Evolutionary conservation across 2,329 filamentous ascomycete genomes (phyloP), one percentile per base, ranked within the genome.

Genomic region (Madurella fahalii): DNA sequence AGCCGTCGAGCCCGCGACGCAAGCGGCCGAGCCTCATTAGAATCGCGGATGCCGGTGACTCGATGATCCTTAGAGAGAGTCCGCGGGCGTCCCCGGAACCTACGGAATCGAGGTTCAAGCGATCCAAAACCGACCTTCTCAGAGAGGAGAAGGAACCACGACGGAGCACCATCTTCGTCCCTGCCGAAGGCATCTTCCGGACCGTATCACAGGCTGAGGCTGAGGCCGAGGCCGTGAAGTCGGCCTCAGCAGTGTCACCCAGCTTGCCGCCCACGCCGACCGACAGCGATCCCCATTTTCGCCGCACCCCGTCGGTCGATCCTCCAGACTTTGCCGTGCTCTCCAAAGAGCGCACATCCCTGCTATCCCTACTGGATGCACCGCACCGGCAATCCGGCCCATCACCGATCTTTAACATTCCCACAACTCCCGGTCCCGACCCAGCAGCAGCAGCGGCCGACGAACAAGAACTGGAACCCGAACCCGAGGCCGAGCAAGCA

Each of bases 101-200:
- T 5, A 44, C 54, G n/a, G 52, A 51, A 44, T 58, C 67, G 63
- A 71, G 67, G 69, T 68, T 67, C 51, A 68, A 53, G 65, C 73
- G 63, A 63, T 72, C 62, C 62, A 74, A 67, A 53, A 68, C 61
- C 16, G 62, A 63, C 30, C 65, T 61, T 48, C 57, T 63, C 17
- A 65, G 63, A 46, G 60, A 63, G 40, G 46, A 63, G 58, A 56
- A 65, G 50, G 75, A 68, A 62, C 72, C 69, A 53, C 77, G 73
- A 61, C 78, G 66, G 25, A 80, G 74, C 63, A 80, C 78, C 39
- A 76, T 84, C 51, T 81, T 86, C 61, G 78, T 82, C 12, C 81
- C 84, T 5, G 77, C 79, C 16, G 77, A 86, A 63, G 86, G 83
- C 46, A 80, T 83, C 52, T 85, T 86, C 65, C 78, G 80, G 46